Percentiles rank a stretch among this genome's conserved stretches.
phyloP scores from a whole-genome alignment of 2,329 filamentous ascomycete genomes.

The Penicillium sumatraense region DNA sequence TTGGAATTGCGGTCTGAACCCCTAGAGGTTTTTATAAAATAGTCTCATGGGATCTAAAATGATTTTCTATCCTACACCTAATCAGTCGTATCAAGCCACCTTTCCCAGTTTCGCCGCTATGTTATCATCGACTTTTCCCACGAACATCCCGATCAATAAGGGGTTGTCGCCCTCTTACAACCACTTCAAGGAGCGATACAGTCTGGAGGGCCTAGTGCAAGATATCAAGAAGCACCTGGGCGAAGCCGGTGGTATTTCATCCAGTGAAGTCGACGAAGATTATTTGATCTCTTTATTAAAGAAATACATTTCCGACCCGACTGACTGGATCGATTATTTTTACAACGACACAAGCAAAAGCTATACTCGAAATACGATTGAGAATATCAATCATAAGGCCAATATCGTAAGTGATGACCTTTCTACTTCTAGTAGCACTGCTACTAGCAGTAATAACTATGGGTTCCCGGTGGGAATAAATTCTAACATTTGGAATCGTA shows the following conservation, averaged over 20 bases:
- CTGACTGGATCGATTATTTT: slow-evolving; percentile 34
- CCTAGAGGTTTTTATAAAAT: slow-evolving; percentile 5
- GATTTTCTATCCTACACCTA: not conserved
- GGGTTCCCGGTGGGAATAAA: too few species aligned
- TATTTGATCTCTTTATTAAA: slow-evolving; percentile 32
- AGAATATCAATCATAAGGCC: slow-evolving; percentile 38
- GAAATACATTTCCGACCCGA: slow-evolving; percentile 33
- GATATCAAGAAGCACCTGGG: slow-evolving; percentile 36
- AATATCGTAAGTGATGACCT: slow-evolving; percentile 30
- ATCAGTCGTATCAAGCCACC: not conserved
- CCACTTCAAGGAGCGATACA: slow-evolving; percentile 25
- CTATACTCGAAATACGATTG: slow-evolving; percentile 38
- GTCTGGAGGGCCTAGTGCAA: slow-evolving; percentile 28
- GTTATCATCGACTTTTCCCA: slow-evolving; percentile 19
- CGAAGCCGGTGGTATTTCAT: slow-evolving; percentile 30
- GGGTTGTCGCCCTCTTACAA: slow-evolving; percentile 17
- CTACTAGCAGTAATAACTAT: too few species aligned
- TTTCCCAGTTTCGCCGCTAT: slow-evolving; percentile 11
- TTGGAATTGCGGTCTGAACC: slow-evolving; percentile 4
- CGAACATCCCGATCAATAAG: slow-evolving; percentile 13
- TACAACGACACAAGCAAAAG: slow-evolving; percentile 38
- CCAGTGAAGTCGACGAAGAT: slow-evolving; percentile 28
- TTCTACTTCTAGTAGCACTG: not conserved
- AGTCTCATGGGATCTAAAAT: not conserved
- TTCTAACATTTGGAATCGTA: slow-evolving; percentile 4